Conservation (phyloP, 805 yeast genomes). For the Kockiozyma suomiensis region DNA sequence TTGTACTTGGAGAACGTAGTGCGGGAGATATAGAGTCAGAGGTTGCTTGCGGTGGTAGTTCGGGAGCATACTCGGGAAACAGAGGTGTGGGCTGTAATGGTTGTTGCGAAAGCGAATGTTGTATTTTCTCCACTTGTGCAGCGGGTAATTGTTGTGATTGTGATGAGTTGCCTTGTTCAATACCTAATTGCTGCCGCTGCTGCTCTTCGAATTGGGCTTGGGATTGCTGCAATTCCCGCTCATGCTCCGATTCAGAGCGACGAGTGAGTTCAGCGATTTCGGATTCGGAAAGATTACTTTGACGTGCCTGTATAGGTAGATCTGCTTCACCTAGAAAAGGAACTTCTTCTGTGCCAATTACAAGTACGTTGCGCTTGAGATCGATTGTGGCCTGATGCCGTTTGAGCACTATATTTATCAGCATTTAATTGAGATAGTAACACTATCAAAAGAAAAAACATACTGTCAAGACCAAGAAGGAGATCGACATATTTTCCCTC, state of each 20-base stretch:
- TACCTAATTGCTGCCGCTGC: neutral
- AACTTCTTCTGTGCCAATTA: slow-evolving; percentile 73
- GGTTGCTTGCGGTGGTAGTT: slow-evolving; percentile 8
- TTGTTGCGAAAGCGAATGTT: slow-evolving; percentile 9
- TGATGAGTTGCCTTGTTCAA: neutral
- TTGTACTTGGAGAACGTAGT: neutral
- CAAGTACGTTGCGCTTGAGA: slow-evolving; percentile 62
- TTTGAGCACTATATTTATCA: slow-evolving; percentile 56
- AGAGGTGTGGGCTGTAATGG: neutral
- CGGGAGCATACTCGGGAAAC: slow-evolving; percentile 17
- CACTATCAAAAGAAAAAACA: neutral
- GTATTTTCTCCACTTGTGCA: neutral
- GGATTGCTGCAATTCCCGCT: neutral
- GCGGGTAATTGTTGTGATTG: neutral
- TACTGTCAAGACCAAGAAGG: slow-evolving; percentile 75
- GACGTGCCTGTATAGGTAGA: slow-evolving; percentile 50
- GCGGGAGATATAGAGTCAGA: neutral
- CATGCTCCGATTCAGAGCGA: neutral
- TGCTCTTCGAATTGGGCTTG: slow-evolving; percentile 10
- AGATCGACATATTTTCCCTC: slow-evolving; percentile 62
- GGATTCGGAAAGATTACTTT: slow-evolving; percentile 20
- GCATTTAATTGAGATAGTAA: neutral
- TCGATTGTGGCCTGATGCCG: slow-evolving; percentile 85
- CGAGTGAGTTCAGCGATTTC: slow-evolving; percentile 12
- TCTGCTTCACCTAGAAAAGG: slow-evolving; percentile 74